Conservation (phyloP, 768 basidiomycete genomes). For the Lentinula guzmanii region DNA sequence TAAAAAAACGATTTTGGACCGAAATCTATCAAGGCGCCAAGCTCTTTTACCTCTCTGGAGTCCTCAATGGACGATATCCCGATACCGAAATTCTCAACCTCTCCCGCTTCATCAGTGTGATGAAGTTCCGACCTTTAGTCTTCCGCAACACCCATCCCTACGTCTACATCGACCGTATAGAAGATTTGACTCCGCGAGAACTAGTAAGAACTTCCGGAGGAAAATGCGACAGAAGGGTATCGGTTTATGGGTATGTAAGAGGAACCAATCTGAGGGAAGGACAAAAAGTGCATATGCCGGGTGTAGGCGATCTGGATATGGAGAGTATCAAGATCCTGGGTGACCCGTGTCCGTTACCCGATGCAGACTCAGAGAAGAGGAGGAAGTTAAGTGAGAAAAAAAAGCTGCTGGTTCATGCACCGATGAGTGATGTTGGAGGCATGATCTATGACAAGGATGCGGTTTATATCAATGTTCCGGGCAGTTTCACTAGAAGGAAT, state of each 20-base stretch:
- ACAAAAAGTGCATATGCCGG: conserved; percentile 89
- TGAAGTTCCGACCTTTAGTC: conserved; percentile 97
- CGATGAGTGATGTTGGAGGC: conserved; percentile 98
- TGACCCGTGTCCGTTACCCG: conserved; percentile 96
- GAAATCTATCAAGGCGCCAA: conserved; percentile 99
- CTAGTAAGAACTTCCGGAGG: conserved; percentile 69
- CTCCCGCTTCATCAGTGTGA: conserved; percentile 91
- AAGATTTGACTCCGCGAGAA: conserved; percentile 91
- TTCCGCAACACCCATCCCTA: conserved; percentile 96
- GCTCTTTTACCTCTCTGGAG: conserved; percentile 94
- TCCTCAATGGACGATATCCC: conserved; percentile 95
- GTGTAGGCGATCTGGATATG: conserved; percentile 85
- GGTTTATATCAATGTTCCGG: conserved; percentile 96
- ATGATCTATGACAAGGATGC: conserved; percentile 98
- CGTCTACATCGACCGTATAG: conserved; percentile 88
- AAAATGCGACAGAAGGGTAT: conserved; percentile 91
- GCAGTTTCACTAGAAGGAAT: conserved; percentile 82
- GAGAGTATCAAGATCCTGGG: conserved; percentile 66
- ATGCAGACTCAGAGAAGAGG: conserved; percentile 84
- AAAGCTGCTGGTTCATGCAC: conserved; percentile 87
- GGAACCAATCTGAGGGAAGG: conserved; percentile 77
- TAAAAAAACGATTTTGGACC: conserved; percentile 99
- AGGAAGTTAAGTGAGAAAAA: conserved; percentile 94
- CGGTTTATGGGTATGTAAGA: conserved; percentile 90
- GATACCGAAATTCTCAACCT: conserved; percentile 96